phyloP scores from a whole-genome alignment of 139 green algal genomes.

The Eudorina sp. region DNA sequence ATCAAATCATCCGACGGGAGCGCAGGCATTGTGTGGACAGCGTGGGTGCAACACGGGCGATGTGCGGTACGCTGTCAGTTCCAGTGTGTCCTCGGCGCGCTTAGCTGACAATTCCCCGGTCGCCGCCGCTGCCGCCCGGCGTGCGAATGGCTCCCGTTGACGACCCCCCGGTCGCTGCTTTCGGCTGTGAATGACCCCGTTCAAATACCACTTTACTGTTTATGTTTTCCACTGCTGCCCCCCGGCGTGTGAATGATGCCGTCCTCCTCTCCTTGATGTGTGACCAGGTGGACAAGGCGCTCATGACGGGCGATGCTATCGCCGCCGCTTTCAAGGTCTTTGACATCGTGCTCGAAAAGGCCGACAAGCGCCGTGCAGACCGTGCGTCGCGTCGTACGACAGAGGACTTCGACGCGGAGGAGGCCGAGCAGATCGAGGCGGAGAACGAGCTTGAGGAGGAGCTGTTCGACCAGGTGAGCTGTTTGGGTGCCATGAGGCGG shows the following conservation, averaged over 20 bases:
- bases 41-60: too few relatives aligned
- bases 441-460: conserved; percentile 95
- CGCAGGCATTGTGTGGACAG: too few relatives aligned
- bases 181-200: not conserved
- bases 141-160: not conserved
- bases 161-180: not conserved
- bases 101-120: too few relatives aligned
- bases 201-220: too few relatives aligned
- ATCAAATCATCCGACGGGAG: too few relatives aligned
- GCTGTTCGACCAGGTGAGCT: conserved; percentile 89
- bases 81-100: too few relatives aligned
- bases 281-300: conserved; percentile 32
- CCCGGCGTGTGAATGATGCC: too few relatives aligned
- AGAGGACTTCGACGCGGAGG: conserved; percentile 97
- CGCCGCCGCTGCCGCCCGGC: too few relatives aligned
- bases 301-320: not conserved
- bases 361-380: conserved; percentile 76
- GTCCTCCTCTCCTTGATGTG: too few relatives aligned
- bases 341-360: conserved; percentile 54
- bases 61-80: too few relatives aligned
- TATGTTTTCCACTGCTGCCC: too few relatives aligned
- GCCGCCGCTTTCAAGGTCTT: conserved; percentile 27
- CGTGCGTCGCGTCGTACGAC: conserved; percentile 53
- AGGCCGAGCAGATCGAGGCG: conserved; percentile 90
- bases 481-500: too few relatives aligned